Evolutionary conservation across 495 filamentous ascomycete species (phyloP).

Genomic region (Penicillium arizonense): DNA sequence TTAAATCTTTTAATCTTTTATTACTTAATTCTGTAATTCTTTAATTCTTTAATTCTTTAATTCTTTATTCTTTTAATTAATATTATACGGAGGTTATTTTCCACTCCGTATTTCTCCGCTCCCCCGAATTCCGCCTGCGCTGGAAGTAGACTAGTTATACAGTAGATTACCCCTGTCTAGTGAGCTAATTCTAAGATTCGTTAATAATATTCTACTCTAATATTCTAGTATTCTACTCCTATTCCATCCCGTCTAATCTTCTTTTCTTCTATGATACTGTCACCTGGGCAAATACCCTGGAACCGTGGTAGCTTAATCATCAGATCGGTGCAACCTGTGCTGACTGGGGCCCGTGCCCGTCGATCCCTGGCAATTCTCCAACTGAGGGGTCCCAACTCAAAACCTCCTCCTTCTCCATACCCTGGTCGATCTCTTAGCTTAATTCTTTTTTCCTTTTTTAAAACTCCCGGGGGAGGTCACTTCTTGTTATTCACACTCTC

Average conservation of each 20-base stretch:
- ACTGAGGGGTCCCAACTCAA: conserved; percentile 35
- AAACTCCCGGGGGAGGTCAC: background rate
- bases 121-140: background rate
- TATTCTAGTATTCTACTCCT: background rate
- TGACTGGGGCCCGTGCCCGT: conserved; percentile 39
- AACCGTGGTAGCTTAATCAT: conserved; percentile 4
- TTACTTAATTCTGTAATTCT: too few species aligned
- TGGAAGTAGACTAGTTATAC: too few species aligned
- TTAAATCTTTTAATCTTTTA: too few species aligned
- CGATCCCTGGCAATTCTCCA: conserved; percentile 36
- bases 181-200: too few species aligned
- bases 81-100: background rate
- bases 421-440: conserved; percentile 35
- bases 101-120: conserved; percentile 18
- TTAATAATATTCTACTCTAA: background rate
- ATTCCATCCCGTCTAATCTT: background rate
- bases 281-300: background rate
- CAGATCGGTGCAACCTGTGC: conserved; percentile 31
- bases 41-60: background rate
- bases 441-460: conserved; percentile 14
- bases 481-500: conserved; percentile 4
- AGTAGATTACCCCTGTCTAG: too few species aligned
- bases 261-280: conserved; percentile 7
- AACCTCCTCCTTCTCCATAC: conserved; percentile 34
- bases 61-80: too few species aligned